Evolutionary conservation across 805 yeast species (phyloP).

Genomic region (Cyberlindnera amylophila): DNA sequence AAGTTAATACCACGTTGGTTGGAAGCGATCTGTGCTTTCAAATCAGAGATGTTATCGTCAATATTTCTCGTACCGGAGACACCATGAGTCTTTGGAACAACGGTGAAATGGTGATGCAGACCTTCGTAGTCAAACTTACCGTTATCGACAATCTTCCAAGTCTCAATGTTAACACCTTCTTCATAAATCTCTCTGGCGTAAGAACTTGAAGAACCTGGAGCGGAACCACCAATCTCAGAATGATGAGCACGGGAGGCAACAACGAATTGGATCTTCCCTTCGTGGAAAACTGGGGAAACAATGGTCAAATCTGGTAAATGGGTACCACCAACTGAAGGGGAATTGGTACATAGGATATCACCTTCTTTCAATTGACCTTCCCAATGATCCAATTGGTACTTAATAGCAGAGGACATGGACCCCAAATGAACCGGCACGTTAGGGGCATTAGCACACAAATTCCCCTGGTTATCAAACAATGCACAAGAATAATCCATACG

Average conservation of each 20-base stretch:
- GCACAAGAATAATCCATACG: slow-evolving; percentile 48
- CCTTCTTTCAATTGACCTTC: slow-evolving; percentile 36
- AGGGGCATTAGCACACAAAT: slow-evolving; percentile 43
- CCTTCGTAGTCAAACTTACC: slow-evolving; percentile 54
- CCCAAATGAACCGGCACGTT: slow-evolving; percentile 47
- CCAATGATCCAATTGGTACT: slow-evolving; percentile 37
- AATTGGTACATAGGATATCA: slow-evolving; percentile 41
- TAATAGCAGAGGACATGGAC: slow-evolving; percentile 42
- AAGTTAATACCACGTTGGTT: slow-evolving; percentile 48
- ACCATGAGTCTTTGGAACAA: slow-evolving; percentile 46
- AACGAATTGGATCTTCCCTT: slow-evolving; percentile 45
- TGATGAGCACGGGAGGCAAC: slow-evolving; percentile 80
- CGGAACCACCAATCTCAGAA: slow-evolving; percentile 78
- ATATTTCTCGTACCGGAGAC: slow-evolving; percentile 54
- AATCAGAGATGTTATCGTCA: slow-evolving; percentile 48
- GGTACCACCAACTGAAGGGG: slow-evolving; percentile 44
- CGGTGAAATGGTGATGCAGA: slow-evolving; percentile 40
- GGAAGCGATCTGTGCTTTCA: slow-evolving; percentile 49
- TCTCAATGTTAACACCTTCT: slow-evolving; percentile 53
- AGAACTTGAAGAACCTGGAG: slow-evolving; percentile 56
- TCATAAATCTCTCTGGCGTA: slow-evolving; percentile 48
- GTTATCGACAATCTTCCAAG: slow-evolving; percentile 45
- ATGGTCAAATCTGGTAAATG: slow-evolving; percentile 52
- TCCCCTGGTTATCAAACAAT: slow-evolving; percentile 42
- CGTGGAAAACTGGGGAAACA: slow-evolving; percentile 50